Evolutionary conservation across 805 yeast genomes (phyloP).

Genomic region (baker's yeast (Saccharomyces cerevisiae)): DNA sequence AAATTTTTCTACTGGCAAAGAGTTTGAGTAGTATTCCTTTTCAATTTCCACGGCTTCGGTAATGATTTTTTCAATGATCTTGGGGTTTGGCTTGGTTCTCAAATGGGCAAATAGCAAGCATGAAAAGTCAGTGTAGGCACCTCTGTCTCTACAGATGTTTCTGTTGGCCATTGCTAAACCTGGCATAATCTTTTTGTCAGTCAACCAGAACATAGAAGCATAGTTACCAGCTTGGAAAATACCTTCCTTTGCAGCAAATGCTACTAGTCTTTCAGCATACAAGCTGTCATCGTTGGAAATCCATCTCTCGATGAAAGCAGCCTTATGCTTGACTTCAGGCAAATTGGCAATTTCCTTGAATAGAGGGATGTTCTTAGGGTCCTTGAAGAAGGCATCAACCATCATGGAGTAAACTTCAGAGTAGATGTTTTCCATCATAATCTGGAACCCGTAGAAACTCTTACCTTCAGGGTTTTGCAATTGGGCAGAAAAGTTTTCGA

Average conservation of each 20-base stretch:
- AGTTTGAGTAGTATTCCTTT: conserved; percentile 84
- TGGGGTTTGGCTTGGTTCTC: conserved; percentile 72
- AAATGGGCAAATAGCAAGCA: conserved; percentile 89
- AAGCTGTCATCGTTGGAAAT: conserved; percentile 76
- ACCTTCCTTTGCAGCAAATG: conserved; percentile 98
- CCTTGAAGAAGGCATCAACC: conserved; percentile 89
- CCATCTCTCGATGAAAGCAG: conserved; percentile 97
- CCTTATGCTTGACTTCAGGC: conserved; percentile 88
- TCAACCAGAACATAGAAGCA: conserved; percentile 94
- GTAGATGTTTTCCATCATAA: conserved; percentile 98
- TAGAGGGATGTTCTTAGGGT: conserved; percentile 78
- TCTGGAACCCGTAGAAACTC: conserved; percentile 97
- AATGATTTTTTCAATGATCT: conserved; percentile 72
- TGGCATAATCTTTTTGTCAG: conserved; percentile 95
- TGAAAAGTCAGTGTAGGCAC: conserved; percentile 95
- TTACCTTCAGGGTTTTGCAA: conserved; percentile 96
- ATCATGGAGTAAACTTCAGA: conserved; percentile 91
- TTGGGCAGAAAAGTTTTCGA: conserved; percentile 93
- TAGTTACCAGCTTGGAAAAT: conserved; percentile 95
- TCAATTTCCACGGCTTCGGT: conserved; percentile 92
- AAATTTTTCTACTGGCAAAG: conserved; percentile 78
- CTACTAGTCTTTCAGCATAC: conserved; percentile 90
- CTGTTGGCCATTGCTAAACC: conserved; percentile 95
- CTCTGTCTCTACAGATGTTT: conserved; percentile 94
- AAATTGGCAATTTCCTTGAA: conserved; percentile 89